Percentiles rank a stretch among this genome's conserved stretches.
Conservation (phyloP, 441 rosid species). For the Jatropha podagrica region DNA sequence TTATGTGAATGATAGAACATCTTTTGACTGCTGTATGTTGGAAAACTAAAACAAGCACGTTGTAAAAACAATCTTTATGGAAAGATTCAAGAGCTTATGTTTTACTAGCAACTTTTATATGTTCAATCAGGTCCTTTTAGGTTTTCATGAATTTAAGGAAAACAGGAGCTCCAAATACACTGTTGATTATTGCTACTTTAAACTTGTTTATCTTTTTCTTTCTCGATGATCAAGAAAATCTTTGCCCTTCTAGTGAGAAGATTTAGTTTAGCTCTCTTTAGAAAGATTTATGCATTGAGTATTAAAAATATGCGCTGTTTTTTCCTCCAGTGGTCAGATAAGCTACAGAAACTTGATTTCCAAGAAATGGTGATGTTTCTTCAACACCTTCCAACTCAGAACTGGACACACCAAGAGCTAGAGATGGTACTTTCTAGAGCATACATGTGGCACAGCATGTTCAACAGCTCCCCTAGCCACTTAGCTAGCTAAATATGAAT, state of each 20-base stretch:
- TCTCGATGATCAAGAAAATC: not conserved
- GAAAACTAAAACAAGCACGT: constrained; percentile 1
- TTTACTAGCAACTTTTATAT: not conserved
- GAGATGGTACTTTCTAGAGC: constrained; percentile 95
- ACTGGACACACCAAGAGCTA: constrained; percentile 86
- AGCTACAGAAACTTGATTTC: constrained; percentile 88
- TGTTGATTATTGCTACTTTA: not conserved
- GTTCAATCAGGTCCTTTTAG: not conserved
- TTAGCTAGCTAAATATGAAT: constrained; percentile 52
- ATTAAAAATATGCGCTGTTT: not conserved
- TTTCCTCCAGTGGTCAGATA: constrained; percentile 78
- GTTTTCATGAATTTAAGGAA: not conserved
- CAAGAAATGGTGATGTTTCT: constrained; percentile 99
- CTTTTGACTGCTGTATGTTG: not conserved
- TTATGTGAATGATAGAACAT: not conserved
- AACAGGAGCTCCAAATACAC: not conserved
- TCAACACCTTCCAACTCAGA: constrained; percentile 90
- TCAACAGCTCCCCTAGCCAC: constrained; percentile 93
- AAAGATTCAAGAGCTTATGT: not conserved
- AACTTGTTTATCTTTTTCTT: not conserved
- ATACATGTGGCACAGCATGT: constrained; percentile 97
- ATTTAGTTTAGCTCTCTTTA: not conserved
- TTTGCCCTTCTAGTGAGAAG: not conserved
- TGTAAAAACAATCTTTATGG: not conserved
- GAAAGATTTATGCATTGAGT: not conserved